These are phyloP conservation scores for Mycena crocata DNA, from an alignment of 768 basidiomycete genomes.

Conservation along the genomic window DNA sequence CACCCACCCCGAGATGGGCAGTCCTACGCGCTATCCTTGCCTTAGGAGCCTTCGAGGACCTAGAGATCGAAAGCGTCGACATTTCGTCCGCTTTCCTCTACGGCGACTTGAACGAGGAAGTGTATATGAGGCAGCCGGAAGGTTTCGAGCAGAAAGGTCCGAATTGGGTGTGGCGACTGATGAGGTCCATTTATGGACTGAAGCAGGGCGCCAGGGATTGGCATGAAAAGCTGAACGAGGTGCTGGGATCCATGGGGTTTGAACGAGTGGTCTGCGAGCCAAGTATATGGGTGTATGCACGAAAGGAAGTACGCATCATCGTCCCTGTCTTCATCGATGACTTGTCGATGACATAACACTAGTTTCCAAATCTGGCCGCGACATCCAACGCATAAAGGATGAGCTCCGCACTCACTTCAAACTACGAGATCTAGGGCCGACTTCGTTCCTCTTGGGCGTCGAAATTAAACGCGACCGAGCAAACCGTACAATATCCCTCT, in stretches of 20 bases:
- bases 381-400: neutral
- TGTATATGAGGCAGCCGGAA: slow-evolving; percentile 48
- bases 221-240: neutral
- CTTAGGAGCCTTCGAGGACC: slow-evolving; percentile 43
- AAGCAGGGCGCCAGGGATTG: neutral
- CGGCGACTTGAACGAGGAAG: slow-evolving; percentile 40
- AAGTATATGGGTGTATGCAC: neutral
- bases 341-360: slow-evolving; percentile 58
- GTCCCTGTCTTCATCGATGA: too few relatives aligned
- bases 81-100: slow-evolving; percentile 44
- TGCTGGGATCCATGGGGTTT: neutral
- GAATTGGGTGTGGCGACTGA: slow-evolving; percentile 34
- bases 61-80: slow-evolving; percentile 42
- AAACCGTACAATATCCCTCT: slow-evolving; percentile 39
- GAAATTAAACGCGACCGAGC: slow-evolving; percentile 36
- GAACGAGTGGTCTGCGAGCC: neutral
- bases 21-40: slow-evolving; percentile 38
- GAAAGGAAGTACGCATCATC: neutral
- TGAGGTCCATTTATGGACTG: neutral
- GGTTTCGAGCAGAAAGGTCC: slow-evolving; percentile 36
- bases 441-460: neutral
- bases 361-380: neutral
- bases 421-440: neutral
- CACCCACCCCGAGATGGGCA: slow-evolving; percentile 38
- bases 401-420: slow-evolving; percentile 4